These are phyloP conservation scores for Rhodotorula sp. DNA, from an alignment of 1,284 basidiomycete genomes.

Conservation along the genomic window DNA sequence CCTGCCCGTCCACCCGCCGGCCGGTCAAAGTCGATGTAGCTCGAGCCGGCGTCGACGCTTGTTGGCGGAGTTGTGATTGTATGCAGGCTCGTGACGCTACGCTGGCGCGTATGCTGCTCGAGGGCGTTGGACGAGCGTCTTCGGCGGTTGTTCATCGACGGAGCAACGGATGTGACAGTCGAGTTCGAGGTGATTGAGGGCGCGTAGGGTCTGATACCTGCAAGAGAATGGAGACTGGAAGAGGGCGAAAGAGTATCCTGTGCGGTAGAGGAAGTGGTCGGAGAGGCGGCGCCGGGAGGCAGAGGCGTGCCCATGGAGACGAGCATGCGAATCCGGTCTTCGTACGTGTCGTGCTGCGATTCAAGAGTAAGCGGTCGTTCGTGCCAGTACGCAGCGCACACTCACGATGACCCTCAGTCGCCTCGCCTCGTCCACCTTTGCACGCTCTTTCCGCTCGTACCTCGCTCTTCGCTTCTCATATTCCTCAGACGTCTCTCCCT, in stretches of 20 bases:
- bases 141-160: too few species aligned
- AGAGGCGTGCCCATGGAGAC: constrained; percentile 41
- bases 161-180: background rate
- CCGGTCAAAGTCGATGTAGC: too few species aligned
- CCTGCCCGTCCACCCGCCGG: too few species aligned
- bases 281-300: constrained; percentile 1
- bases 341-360: constrained; percentile 50
- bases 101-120: too few species aligned
- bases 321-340: constrained; percentile 49
- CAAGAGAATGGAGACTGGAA: background rate
- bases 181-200: background rate
- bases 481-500: constrained; percentile 27
- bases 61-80: too few species aligned
- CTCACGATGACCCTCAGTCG: constrained; percentile 48
- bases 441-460: constrained; percentile 43
- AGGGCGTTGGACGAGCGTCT: too few species aligned
- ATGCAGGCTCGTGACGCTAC: too few species aligned
- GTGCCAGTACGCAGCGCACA: background rate
- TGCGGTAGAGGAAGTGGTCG: background rate
- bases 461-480: constrained; percentile 24
- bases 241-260: background rate
- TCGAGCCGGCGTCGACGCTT: too few species aligned
- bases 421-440: constrained; percentile 47
- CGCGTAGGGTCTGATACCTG: background rate
- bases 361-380: background rate